Conservation (phyloP, 2,329 filamentous ascomycete genomes). For the Aspergillus sp. region DNA sequence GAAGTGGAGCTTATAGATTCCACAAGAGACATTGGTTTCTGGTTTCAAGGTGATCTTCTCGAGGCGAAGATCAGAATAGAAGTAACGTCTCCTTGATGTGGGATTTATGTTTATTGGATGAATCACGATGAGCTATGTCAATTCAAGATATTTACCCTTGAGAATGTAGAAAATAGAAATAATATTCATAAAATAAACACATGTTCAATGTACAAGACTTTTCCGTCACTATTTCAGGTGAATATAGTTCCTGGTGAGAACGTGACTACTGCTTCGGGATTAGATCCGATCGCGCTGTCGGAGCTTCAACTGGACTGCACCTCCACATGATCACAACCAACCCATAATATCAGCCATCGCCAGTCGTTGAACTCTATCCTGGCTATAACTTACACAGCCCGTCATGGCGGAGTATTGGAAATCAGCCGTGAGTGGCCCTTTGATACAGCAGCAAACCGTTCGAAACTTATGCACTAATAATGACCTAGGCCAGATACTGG, state of each 20-base stretch:
- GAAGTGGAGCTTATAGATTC: slow-evolving; percentile 77
- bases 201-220: neutral
- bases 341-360: neutral
- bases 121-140: neutral
- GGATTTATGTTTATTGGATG: neutral
- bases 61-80: slow-evolving; percentile 71
- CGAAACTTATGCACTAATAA: slow-evolving; percentile 12
- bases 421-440: slow-evolving; percentile 59
- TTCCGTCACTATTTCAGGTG: neutral
- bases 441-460: neutral
- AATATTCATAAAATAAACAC: neutral
- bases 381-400: neutral
- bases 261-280: too few species aligned
- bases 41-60: slow-evolving; percentile 61
- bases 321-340: neutral
- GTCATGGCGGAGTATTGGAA: slow-evolving; percentile 98
- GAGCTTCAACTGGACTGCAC: neutral
- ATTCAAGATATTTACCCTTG: neutral
- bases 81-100: slow-evolving; percentile 7
- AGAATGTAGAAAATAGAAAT: neutral
- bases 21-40: slow-evolving; percentile 76
- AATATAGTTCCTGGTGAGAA: too few species aligned
- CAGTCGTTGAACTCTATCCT: too few species aligned
- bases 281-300: too few species aligned
- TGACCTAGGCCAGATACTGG: slow-evolving; percentile 74